Percentiles rank a stretch among this genome's conserved stretches.
Conservation (phyloP, 139 green algal species). For the Protoeuglena noctilucae region DNA sequence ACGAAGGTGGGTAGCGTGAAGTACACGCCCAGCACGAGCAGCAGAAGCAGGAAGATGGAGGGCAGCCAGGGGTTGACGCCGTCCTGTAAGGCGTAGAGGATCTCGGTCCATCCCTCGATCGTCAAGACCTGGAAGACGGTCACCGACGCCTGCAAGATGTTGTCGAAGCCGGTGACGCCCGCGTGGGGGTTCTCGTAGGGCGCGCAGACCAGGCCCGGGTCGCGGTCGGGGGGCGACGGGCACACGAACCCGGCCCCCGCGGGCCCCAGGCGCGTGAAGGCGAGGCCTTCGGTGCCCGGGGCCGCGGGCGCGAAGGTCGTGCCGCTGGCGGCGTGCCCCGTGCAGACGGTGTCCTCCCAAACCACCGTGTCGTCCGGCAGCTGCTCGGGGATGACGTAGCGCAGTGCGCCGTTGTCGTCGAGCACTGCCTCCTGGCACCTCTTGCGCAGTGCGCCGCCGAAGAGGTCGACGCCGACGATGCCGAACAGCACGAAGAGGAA, state of each 20-base stretch:
- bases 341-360: not conserved
- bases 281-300: not conserved
- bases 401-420: too few relatives aligned
- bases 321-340: too few relatives aligned
- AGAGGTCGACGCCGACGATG: conserved; percentile 32
- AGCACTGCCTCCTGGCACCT: too few relatives aligned
- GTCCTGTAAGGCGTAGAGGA: conserved; percentile 33
- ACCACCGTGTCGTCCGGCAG: too few relatives aligned
- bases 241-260: too few relatives aligned
- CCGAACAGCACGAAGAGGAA: conserved; percentile 20
- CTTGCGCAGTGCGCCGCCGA: conserved; percentile 19
- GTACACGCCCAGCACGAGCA: conserved; percentile 48
- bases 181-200: not conserved
- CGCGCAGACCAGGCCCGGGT: not conserved
- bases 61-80: conserved; percentile 19
- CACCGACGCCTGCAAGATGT: conserved; percentile 39
- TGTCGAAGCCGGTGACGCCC: conserved; percentile 50
- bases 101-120: conserved; percentile 30
- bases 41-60: conserved; percentile 50
- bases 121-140: conserved; percentile 62
- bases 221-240: too few relatives aligned
- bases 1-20: conserved; percentile 55
- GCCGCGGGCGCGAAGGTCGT: not conserved
- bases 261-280: not conserved
- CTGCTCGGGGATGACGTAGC: not conserved